phyloP scores from a whole-genome alignment of 306 rosid species.

The Castanea mollissima region DNA sequence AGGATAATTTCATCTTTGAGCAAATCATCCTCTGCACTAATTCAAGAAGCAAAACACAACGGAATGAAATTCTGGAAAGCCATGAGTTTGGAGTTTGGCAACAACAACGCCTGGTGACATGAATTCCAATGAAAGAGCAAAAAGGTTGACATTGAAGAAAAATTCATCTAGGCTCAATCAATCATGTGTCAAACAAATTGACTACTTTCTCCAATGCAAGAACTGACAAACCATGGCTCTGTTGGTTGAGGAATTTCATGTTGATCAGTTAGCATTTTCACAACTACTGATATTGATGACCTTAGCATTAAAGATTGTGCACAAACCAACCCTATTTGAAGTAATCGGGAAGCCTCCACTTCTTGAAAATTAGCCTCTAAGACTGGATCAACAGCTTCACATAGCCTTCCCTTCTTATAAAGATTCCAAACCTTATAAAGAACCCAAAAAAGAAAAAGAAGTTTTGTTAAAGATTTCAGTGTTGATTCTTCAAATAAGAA shows the following conservation, averaged over 20 bases:
- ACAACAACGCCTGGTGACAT: not conserved
- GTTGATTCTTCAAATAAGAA: not conserved
- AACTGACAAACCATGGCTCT: slow-evolving; percentile 41
- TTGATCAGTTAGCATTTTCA: slow-evolving; percentile 35
- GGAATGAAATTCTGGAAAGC: not conserved
- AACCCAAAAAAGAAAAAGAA: too few species aligned
- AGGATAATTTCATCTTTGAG: not conserved
- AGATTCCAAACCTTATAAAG: slow-evolving; percentile 41
- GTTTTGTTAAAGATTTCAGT: not conserved
- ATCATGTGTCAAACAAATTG: slow-evolving; percentile 10
- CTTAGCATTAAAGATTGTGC: slow-evolving; percentile 46
- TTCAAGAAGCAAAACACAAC: too few species aligned
- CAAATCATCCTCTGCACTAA: not conserved
- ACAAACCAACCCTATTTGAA: slow-evolving; percentile 50
- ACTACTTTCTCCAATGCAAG: slow-evolving; percentile 9
- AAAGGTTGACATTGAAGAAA: not conserved
- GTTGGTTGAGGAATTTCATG: slow-evolving; percentile 40
- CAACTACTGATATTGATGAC: slow-evolving; percentile 46
- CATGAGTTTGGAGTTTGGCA: not conserved
- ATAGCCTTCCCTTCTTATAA: slow-evolving; percentile 30
- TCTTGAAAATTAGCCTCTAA: slow-evolving; percentile 25
- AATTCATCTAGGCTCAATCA: slow-evolving; percentile 42
- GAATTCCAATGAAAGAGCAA: not conserved
- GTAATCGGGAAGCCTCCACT: slow-evolving; percentile 38
- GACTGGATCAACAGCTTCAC: slow-evolving; percentile 33